Percentiles rank a stretch among this genome's conserved stretches.
These are phyloP conservation scores for Pichia thaimueangensis DNA, from an alignment of 805 yeast genomes.

Conservation along the genomic window DNA sequence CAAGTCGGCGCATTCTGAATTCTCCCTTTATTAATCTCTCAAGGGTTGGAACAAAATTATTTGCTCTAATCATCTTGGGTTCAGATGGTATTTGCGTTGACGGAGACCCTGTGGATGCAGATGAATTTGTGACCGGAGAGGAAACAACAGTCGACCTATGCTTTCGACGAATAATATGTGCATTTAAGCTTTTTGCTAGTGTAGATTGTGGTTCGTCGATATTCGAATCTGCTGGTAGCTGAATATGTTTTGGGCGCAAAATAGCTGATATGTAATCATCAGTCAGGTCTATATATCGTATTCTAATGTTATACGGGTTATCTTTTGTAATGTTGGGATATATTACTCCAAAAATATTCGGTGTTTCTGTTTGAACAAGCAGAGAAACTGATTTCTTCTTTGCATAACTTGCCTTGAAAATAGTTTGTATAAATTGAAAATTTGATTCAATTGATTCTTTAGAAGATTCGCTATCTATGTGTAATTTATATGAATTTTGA, in stretches of 20 bases:
- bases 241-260: background rate
- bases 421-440: background rate
- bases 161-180: constrained; percentile 1
- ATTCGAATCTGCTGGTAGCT: background rate
- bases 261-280: background rate
- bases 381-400: background rate
- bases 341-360: background rate
- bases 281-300: background rate
- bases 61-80: background rate
- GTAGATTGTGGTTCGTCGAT: background rate
- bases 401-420: background rate
- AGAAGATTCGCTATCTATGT: background rate
- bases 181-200: constrained; percentile 1
- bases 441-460: background rate
- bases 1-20: constrained; percentile 4
- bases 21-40: constrained; percentile 2
- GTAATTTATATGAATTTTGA: background rate
- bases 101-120: background rate
- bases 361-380: background rate
- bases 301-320: background rate
- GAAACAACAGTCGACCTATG: background rate
- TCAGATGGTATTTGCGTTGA: background rate
- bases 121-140: background rate
- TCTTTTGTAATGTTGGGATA: background rate
- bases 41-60: background rate